These are phyloP conservation scores for Cystobasidium pallidum DNA, from an alignment of 1,284 basidiomycete genomes.

Conservation along the genomic window DNA sequence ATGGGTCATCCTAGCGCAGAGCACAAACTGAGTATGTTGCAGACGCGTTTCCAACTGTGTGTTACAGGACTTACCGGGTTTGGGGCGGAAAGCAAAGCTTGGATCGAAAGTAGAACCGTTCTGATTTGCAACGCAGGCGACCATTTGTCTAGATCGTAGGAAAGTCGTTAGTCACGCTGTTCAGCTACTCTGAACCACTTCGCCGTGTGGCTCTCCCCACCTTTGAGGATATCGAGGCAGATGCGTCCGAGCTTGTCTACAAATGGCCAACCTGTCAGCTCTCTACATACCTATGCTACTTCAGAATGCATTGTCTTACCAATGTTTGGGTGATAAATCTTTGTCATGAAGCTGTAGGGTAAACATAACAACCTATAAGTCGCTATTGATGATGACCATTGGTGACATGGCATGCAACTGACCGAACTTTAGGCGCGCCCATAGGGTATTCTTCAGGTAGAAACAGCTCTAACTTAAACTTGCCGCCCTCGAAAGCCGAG, in stretches of 20 bases:
- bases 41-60: neutral
- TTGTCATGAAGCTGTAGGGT: conserved; percentile 75
- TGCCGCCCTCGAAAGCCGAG: conserved; percentile 90
- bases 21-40: neutral
- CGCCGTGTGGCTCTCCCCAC: conserved; percentile 57
- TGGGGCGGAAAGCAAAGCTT: conserved; percentile 90
- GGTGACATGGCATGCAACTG: neutral
- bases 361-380: neutral
- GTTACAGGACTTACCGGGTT: conserved; percentile 66
- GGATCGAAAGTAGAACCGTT: conserved; percentile 93
- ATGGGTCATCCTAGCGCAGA: conserved; percentile 76
- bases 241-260: conserved; percentile 96
- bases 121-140: conserved; percentile 97
- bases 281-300: neutral
- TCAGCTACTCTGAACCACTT: neutral
- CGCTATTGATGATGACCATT: neutral
- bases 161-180: neutral
- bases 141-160: conserved; percentile 91
- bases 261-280: neutral
- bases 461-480: conserved; percentile 95
- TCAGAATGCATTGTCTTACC: conserved; percentile 63
- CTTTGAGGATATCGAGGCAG: conserved; percentile 96
- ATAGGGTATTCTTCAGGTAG: conserved; percentile 99
- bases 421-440: conserved; percentile 94
- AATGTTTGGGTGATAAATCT: conserved; percentile 99